Evolutionary conservation across 495 filamentous ascomycete species (phyloP).

Genomic region (Penicillium crystallinum): DNA sequence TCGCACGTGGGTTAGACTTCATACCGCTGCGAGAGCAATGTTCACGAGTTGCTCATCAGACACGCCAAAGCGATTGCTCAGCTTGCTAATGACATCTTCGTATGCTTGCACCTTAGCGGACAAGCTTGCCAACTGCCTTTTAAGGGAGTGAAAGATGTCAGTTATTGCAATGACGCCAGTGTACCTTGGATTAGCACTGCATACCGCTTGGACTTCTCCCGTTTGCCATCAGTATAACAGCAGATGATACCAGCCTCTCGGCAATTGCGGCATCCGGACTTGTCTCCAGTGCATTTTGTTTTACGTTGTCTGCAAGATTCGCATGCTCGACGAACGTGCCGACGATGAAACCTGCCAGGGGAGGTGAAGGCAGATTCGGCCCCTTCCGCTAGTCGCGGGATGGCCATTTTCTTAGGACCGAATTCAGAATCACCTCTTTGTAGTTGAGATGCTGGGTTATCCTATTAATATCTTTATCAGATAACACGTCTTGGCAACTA

Average conservation of each 20-base stretch:
- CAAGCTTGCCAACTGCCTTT: conserved; percentile 45
- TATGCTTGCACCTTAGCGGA: conserved; percentile 46
- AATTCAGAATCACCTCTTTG: conserved; percentile 16
- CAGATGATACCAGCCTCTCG: conserved; percentile 46
- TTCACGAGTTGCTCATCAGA: conserved; percentile 39
- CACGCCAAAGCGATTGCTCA: conserved; percentile 34
- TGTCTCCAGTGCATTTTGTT: conserved; percentile 54
- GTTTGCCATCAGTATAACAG: conserved; percentile 52
- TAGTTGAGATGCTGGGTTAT: conserved; percentile 17
- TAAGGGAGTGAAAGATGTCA: not conserved
- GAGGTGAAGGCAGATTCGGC: conserved; percentile 33
- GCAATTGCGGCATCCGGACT: conserved; percentile 53
- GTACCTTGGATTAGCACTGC: not conserved
- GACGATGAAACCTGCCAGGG: conserved; percentile 37
- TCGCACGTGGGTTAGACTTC: conserved; percentile 2
- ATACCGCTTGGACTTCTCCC: conserved; percentile 53
- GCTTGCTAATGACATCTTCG: conserved; percentile 38
- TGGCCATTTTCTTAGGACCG: conserved; percentile 35
- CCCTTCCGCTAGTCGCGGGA: conserved; percentile 39
- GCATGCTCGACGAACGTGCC: conserved; percentile 44
- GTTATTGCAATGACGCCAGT: not conserved
- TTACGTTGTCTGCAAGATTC: conserved; percentile 48
- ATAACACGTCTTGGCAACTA: not conserved
- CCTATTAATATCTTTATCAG: conserved; percentile 15
- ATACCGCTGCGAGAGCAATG: conserved; percentile 31